Percentiles rank a stretch among this genome's conserved stretches.
Conservation (phyloP, 768 basidiomycete species). For the Termitomyces sp. region DNA sequence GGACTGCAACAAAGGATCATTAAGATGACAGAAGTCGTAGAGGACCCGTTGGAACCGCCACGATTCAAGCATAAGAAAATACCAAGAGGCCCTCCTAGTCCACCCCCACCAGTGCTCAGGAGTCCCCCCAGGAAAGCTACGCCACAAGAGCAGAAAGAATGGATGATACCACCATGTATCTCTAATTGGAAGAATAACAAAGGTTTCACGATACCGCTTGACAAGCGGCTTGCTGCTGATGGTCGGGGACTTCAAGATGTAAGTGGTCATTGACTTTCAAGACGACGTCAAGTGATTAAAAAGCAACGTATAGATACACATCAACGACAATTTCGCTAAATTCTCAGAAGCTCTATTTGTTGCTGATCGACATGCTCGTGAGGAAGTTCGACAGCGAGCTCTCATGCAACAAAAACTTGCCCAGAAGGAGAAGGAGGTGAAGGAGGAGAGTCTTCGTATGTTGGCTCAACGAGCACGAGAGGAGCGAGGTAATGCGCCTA, state of each 20-base stretch:
- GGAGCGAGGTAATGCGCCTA: constrained; percentile 75
- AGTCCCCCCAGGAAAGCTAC: constrained; percentile 96
- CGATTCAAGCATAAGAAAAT: constrained; percentile 99
- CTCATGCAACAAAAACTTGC: constrained; percentile 99
- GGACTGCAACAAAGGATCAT: constrained; percentile 93
- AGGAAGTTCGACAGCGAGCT: constrained; percentile 93
- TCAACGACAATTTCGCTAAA: constrained; percentile 99
- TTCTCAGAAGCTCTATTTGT: constrained; percentile 95
- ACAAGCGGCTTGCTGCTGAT: constrained; percentile 96
- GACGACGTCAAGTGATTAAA: neutral
- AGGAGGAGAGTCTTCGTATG: constrained; percentile 92
- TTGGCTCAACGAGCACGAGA: constrained; percentile 95
- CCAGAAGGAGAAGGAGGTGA: constrained; percentile 94
- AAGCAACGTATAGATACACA: constrained; percentile 63
- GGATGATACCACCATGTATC: constrained; percentile 99
- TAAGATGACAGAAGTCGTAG: constrained; percentile 97
- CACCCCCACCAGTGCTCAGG: constrained; percentile 91
- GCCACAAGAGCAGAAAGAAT: constrained; percentile 97
- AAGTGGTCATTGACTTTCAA: constrained; percentile 23
- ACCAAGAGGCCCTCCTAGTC: constrained; percentile 91
- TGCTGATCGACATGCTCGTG: constrained; percentile 95
- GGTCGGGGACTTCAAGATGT: constrained; percentile 98
- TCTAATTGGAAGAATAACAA: constrained; percentile 99
- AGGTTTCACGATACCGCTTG: constrained; percentile 97
- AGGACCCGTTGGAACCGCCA: constrained; percentile 96